A percentile compares a stretch with the other conserved stretches of the same genome.
Evolutionary conservation across 2,329 filamentous ascomycete species (phyloP).

Genomic region (Penicillium sp.): DNA sequence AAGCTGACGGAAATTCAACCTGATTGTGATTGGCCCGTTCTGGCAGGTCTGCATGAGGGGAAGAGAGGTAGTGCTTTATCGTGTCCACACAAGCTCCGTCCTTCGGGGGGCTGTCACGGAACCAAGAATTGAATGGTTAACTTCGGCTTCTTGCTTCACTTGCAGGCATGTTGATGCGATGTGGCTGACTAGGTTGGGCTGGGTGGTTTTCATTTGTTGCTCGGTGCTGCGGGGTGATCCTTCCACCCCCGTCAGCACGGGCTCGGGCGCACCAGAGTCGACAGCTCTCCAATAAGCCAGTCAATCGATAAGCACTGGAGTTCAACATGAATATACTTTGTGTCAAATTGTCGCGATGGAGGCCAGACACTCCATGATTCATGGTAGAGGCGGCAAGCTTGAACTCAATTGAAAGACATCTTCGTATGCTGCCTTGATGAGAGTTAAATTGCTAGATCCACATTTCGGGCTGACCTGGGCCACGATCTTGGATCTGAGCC

Average conservation of each 20-base stretch:
- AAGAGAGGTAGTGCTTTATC: not conserved
- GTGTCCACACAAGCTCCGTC: conserved; percentile 1
- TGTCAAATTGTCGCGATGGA: not conserved
- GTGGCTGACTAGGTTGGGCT: not conserved
- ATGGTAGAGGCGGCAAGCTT: not conserved
- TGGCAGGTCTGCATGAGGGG: conserved; percentile 8
- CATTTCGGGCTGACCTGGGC: conserved; percentile 1
- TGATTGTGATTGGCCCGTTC: conserved; percentile 10
- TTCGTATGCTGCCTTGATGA: conserved; percentile 7
- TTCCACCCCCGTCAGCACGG: conserved; percentile 14
- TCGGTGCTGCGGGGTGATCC: conserved; percentile 15
- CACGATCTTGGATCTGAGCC: conserved; percentile 16
- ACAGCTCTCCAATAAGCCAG: conserved; percentile 3
- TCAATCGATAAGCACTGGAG: conserved; percentile 14
- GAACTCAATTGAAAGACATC: conserved; percentile 16
- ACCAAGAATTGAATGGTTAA: not conserved
- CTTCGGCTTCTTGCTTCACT: not conserved
- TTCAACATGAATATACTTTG: not conserved
- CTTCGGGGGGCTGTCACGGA: not conserved
- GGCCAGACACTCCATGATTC: not conserved
- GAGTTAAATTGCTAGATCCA: conserved; percentile 14
- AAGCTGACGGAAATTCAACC: not conserved
- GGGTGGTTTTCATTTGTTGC: conserved; percentile 9
- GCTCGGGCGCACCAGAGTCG: conserved; percentile 16
- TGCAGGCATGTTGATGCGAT: conserved; percentile 2